Conservation (phyloP, 371 early-diverging fungal genomes). For the Mortierella polycephala region DNA sequence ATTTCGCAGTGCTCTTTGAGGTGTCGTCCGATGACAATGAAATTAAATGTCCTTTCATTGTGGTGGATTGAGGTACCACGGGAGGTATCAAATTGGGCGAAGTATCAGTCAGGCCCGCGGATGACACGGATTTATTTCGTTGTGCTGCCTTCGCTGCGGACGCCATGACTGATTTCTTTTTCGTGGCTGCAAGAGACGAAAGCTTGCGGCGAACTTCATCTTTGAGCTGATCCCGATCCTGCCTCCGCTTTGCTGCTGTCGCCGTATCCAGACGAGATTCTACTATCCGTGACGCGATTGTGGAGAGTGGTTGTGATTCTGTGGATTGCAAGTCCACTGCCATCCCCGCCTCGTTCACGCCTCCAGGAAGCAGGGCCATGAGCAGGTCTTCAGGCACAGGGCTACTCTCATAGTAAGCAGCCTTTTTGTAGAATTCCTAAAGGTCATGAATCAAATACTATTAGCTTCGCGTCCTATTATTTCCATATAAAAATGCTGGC, state of each 20-base stretch:
- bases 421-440: slow-evolving; percentile 23
- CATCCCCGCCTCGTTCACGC: background rate
- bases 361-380: background rate
- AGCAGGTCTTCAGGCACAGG: slow-evolving; percentile 4
- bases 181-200: background rate
- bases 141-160: slow-evolving; percentile 4
- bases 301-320: background rate
- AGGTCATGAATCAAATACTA: too few species aligned
- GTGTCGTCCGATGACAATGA: background rate
- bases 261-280: background rate
- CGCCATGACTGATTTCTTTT: slow-evolving; percentile 4
- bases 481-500: too few species aligned
- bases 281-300: background rate
- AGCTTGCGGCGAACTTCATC: background rate
- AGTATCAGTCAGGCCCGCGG: background rate
- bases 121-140: background rate
- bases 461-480: too few species aligned
- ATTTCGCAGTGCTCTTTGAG: background rate
- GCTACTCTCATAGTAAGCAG: background rate
- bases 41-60: slow-evolving; percentile 10
- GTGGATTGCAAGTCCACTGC: background rate
- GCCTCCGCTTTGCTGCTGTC: slow-evolving; percentile 1
- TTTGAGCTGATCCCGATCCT: slow-evolving; percentile 3
- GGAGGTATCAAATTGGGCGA: slow-evolving; percentile 9
- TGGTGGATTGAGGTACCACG: slow-evolving; percentile 6